Conservation (phyloP, 1,284 basidiomycete genomes). For the Ustilago sp. region DNA sequence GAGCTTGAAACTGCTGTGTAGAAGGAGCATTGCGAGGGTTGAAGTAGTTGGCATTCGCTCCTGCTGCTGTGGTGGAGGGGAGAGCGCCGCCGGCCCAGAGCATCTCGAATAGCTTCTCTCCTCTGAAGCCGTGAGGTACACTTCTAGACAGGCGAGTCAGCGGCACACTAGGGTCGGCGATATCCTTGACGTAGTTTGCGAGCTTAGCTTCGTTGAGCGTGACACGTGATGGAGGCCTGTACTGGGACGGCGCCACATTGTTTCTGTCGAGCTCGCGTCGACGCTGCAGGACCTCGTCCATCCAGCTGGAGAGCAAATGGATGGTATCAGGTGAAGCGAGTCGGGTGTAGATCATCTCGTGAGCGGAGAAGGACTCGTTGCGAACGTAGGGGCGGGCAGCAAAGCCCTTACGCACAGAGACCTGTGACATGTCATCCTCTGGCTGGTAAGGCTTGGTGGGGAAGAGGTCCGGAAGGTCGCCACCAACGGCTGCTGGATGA, state of each 20-base stretch:
- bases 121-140: constrained; percentile 92
- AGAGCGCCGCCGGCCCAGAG: constrained; percentile 74
- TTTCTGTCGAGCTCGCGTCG: constrained; percentile 31
- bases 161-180: constrained; percentile 88
- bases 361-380: constrained; percentile 74
- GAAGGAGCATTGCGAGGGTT: constrained; percentile 15
- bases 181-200: constrained; percentile 87
- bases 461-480: constrained; percentile 77
- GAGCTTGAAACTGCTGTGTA: neutral
- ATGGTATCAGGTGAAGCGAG: constrained; percentile 66
- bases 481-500: constrained; percentile 39
- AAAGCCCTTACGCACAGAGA: constrained; percentile 84
- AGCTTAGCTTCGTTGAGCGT: constrained; percentile 90
- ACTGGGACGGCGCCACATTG: constrained; percentile 31
- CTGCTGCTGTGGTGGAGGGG: constrained; percentile 19
- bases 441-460: constrained; percentile 84
- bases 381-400: constrained; percentile 70
- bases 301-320: constrained; percentile 36
- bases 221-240: constrained; percentile 73
- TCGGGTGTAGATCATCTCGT: constrained; percentile 73
- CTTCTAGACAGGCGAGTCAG: constrained; percentile 85
- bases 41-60: constrained; percentile 17
- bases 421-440: constrained; percentile 83
- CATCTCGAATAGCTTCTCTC: constrained; percentile 88
- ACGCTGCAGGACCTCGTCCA: constrained; percentile 54